These are phyloP conservation scores for Trebouxia sp. DNA, from an alignment of 139 green algal species.

Conservation along the genomic window DNA sequence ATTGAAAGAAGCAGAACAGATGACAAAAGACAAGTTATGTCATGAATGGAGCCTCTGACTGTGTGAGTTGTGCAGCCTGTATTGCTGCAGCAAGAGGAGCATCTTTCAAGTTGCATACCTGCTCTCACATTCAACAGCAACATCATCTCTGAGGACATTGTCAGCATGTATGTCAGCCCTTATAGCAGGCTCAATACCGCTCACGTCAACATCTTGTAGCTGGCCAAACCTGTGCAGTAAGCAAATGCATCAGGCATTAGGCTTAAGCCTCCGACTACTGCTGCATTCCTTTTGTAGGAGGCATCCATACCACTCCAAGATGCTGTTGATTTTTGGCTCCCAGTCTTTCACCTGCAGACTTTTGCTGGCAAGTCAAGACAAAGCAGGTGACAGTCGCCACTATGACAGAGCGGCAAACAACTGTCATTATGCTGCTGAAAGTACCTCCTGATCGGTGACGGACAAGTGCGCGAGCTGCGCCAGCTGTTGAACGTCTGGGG, in stretches of 20 bases:
- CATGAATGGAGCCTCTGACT: too few relatives aligned
- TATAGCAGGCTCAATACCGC: background rate
- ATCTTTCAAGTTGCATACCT: too few relatives aligned
- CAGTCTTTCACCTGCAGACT: slow-evolving; percentile 8
- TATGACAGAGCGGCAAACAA: too few relatives aligned
- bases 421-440: too few relatives aligned
- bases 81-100: too few relatives aligned
- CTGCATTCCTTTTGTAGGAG: too few relatives aligned
- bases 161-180: background rate
- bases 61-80: too few relatives aligned
- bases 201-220: slow-evolving; percentile 6
- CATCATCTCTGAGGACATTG: background rate
- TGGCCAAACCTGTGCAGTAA: background rate
- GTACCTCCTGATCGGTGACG: background rate
- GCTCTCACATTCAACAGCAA: background rate
- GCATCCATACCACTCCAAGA: background rate
- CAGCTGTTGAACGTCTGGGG: background rate
- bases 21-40: too few relatives aligned
- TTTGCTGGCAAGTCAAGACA: too few relatives aligned
- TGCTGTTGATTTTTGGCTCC: slow-evolving; percentile 13
- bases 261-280: background rate
- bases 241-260: background rate
- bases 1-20: too few relatives aligned
- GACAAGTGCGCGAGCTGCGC: background rate
- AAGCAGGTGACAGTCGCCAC: background rate